Base-by-base conservation (phyloP, 2,329 filamentous ascomycete genomes). In the Ascochyta fabae region DNA sequence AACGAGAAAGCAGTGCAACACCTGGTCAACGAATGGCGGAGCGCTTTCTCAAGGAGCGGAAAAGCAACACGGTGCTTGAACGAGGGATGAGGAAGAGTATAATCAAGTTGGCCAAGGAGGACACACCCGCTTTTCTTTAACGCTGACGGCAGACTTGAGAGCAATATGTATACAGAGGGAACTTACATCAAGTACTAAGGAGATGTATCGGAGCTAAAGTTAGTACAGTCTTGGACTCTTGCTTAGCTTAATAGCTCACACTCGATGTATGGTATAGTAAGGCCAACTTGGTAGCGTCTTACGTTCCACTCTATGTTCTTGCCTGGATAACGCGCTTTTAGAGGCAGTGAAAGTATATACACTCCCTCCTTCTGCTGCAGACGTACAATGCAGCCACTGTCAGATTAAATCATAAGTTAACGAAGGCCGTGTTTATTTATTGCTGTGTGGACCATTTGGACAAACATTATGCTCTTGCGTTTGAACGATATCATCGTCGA, bases 1-100 rank as follows among this genome's bases (percentile, higher is more conserved):
- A 60, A 9, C 58, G 56, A 23, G 50, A 39, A 26, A 63, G 65
- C 29, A 42, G 48, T 19, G 13, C 58, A 8, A 71, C 70, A n/a
- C 69, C 67, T 2, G 69, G 69, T 7, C 68, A 68, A 43, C 47
- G 60, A 13, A 57, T 73, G 61, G 69, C 67, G 23, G 69, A 72
- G 33, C 47, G 56, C 36, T 73, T 69, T 51, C 40, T 72, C 41
- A 60, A 56, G n/a, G 62, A 68, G 51, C 54, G 45, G 9, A 53
- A 51, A 26, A 53, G 49, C 33, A 42, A 29, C 6, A 47, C 41
- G 1, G 46, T 49, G 3, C 46, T 58, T 39, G 55, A 58, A 23
- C 45, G 55, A 43, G 48, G 53, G 3, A 13, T 33, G 5, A 47
- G 35, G 22, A 50, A 39, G 41, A 46, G 50, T 6, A 3, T 22